These are phyloP conservation scores for Tolypocladium pustulatum DNA, from an alignment of 2,329 filamentous ascomycete species.

Conservation along the genomic window DNA sequence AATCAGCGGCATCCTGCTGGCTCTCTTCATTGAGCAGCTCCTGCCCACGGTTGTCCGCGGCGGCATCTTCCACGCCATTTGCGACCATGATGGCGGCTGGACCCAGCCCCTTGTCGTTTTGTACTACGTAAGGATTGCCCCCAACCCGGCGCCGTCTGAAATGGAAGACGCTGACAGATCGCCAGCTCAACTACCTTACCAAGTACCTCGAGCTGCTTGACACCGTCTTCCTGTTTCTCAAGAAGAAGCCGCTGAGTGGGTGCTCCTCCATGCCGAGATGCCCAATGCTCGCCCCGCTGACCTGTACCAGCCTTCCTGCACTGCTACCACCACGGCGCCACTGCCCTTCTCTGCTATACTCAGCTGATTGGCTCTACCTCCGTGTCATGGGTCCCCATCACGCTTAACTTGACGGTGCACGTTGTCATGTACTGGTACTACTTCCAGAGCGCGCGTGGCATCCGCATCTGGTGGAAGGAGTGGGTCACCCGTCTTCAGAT, in stretches of 20 bases:
- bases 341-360: conserved; percentile 93
- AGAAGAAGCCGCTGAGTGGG: conserved; percentile 89
- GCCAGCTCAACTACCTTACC: conserved; percentile 90
- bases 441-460: conserved; percentile 94
- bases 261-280: background rate
- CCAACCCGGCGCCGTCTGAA: background rate
- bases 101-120: conserved; percentile 85
- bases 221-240: conserved; percentile 93
- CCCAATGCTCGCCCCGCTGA: conserved; percentile 15
- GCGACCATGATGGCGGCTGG: conserved; percentile 73
- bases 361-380: conserved; percentile 88
- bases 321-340: conserved; percentile 97
- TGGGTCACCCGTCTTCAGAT: conserved; percentile 98
- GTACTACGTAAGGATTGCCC: conserved; percentile 69
- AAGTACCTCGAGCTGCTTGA: conserved; percentile 95
- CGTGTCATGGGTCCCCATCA: conserved; percentile 91
- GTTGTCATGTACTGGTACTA: conserved; percentile 99
- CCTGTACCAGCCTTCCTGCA: conserved; percentile 71
- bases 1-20: conserved; percentile 71
- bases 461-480: conserved; percentile 99
- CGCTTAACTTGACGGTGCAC: conserved; percentile 85
- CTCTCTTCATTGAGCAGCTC: conserved; percentile 83
- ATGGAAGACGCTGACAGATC: conserved; percentile 22
- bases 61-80: conserved; percentile 86
- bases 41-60: conserved; percentile 69